These are phyloP conservation scores for Cinchona pubescens DNA, from an alignment of 257 asterid genomes.

Conservation along the genomic window DNA sequence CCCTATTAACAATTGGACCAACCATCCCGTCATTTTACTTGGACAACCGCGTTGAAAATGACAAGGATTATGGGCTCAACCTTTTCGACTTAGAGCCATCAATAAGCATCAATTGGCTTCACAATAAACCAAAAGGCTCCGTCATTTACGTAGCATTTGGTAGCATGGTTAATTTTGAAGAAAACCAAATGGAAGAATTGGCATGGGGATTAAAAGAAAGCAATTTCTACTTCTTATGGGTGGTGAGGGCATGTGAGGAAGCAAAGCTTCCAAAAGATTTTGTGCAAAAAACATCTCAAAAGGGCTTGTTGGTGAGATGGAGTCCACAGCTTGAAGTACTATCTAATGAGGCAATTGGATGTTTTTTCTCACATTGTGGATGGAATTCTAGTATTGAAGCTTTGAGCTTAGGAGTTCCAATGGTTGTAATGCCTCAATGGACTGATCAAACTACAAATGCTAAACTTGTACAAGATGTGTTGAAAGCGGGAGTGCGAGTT, in stretches of 20 bases:
- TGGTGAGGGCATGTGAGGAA: constrained; percentile 36
- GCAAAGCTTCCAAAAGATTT: constrained; percentile 41
- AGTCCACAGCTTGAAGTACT: constrained; percentile 59
- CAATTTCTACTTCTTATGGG: constrained; percentile 57
- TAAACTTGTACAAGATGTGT: constrained; percentile 60
- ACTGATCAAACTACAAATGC: constrained; percentile 74
- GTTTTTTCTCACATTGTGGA: constrained; percentile 71
- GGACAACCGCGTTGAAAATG: constrained; percentile 50
- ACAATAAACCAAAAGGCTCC: constrained; percentile 46
- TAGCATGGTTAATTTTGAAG: constrained; percentile 61
- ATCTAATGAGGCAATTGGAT: constrained; percentile 53
- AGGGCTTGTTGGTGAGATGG: constrained; percentile 53
- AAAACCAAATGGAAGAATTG: constrained; percentile 53
- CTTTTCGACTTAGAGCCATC: constrained; percentile 42
- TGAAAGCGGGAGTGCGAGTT: constrained; percentile 59
- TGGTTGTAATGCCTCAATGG: constrained; percentile 85
- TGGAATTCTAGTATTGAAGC: constrained; percentile 84
- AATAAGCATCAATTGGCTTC: constrained; percentile 45
- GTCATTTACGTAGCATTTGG: constrained; percentile 74
- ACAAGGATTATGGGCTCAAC: constrained; percentile 45
- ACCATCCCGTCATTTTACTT: constrained; percentile 66
- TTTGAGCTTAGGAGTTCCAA: constrained; percentile 71
- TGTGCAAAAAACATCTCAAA: constrained; percentile 15
- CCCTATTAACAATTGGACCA: constrained; percentile 62
- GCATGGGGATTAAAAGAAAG: constrained; percentile 46